Evolutionary conservation across 768 basidiomycete genomes (phyloP), one percentile per base, ranked within the genome.

Genomic region (Boletus patriciae): DNA sequence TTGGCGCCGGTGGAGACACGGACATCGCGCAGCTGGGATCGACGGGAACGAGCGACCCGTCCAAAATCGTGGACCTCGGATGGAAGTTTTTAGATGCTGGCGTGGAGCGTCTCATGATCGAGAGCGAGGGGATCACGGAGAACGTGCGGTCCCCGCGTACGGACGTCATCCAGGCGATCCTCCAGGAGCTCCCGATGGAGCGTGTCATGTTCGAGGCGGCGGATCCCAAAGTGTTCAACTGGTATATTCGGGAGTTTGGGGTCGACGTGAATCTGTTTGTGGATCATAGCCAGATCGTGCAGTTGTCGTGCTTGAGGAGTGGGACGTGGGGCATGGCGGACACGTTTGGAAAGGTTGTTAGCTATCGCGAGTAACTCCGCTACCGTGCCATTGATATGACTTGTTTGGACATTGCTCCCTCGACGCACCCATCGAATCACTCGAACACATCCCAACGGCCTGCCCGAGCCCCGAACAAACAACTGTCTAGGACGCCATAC

Each of bases 161-260:
- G 46, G 78, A 80, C 57, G 76, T 73, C 37, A 77, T 79, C 47
- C 76, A 75, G 25, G 69, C 69, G 11, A 75, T 80, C 38, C 74
- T 72, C 29, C 71, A 73, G 36, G 70, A 67, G 6, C 69, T 79
- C 7, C 77, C 76, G 10, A 69, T 72, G 42, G 73, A 76, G 40
- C 76, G 77, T 54, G 70, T 79, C 54, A 79, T 78, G 78, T 78
- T 78, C 58, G 76, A 78, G 59, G 77, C 75, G 7, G 77, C 79
- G 10, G 78, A 78, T 58, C 75, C 75, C 2, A 73, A 74, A 64
- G 76, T 77, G 8, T 80, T 77, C 54, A 67, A 77, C 16, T 77
- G 77, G 64, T 74, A 79, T 66, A 74, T 78, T 50, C 75, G 79
- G 60, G 78, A 76, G 62, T 73, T 74, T 61, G 77, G 75, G 21